Percentiles rank a stretch among this genome's conserved stretches.
phyloP scores from a whole-genome alignment of 2,329 filamentous ascomycete species.

The Paradendryphiella salina region DNA sequence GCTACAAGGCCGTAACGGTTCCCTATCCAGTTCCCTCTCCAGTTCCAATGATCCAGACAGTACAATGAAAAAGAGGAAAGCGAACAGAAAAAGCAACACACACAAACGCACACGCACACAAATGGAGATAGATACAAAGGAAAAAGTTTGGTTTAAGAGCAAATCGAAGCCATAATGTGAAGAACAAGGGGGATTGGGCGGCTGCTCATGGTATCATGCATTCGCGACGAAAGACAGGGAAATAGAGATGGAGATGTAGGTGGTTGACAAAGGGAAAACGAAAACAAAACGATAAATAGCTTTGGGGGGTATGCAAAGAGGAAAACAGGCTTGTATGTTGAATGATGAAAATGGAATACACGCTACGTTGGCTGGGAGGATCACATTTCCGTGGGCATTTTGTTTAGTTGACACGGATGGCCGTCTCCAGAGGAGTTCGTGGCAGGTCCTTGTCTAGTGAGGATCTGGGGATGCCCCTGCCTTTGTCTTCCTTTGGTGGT shows the following conservation, averaged over 20 bases:
- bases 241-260: not conserved
- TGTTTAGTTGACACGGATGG: constrained; percentile 38
- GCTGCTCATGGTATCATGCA: constrained; percentile 30
- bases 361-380: not conserved
- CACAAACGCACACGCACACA: not conserved
- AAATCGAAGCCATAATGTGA: constrained; percentile 1
- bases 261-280: not conserved
- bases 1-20: no score
- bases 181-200: not conserved
- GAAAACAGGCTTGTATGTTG: not conserved
- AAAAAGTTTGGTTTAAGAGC: constrained; percentile 1
- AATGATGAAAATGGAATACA: not conserved
- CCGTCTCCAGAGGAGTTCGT: constrained; percentile 39
- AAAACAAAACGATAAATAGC: not conserved
- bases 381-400: not conserved
- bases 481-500: constrained; percentile 46
- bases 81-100: not conserved
- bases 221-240: constrained; percentile 11
- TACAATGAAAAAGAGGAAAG: not conserved
- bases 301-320: constrained; percentile 6
- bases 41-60: not conserved
- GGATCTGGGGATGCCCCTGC: constrained; percentile 22
- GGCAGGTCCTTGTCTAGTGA: constrained; percentile 43
- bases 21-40: not conserved
- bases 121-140: not conserved